A percentile compares a stretch with the other conserved stretches of the same genome.
Evolutionary conservation across 176 grass and related monocot genomes (phyloP).

Genomic region (Alopecurus myosuroides): DNA sequence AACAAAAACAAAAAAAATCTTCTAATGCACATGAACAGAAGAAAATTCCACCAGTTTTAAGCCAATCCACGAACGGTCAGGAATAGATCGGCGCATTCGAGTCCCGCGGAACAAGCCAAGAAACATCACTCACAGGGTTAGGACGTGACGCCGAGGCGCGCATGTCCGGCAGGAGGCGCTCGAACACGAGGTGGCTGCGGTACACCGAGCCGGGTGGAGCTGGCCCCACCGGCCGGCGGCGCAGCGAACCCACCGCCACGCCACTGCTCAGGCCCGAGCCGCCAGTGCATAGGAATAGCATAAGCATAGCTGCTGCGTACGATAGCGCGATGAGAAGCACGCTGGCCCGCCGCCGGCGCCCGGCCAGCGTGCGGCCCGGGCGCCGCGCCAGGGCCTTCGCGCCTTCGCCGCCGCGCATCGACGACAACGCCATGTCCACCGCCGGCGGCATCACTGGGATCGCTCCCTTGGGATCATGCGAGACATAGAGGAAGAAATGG

Average conservation of each 20-base stretch:
- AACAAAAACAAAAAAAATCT: not conserved
- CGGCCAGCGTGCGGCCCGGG: conserved; percentile 16
- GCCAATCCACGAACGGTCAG: not conserved
- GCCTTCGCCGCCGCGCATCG: conserved; percentile 17
- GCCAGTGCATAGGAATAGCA: conserved; percentile 36
- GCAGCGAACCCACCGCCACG: conserved; percentile 21
- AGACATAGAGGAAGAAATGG: not conserved
- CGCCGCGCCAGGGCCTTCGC: conserved; percentile 17
- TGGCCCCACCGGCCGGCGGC: not conserved
- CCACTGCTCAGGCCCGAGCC: conserved; percentile 12
- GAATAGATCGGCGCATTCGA: not conserved
- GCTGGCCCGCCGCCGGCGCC: conserved; percentile 38
- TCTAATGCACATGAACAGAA: not conserved
- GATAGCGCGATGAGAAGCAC: conserved; percentile 53
- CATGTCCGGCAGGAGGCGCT: conserved; percentile 70
- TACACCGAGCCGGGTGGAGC: conserved; percentile 66
- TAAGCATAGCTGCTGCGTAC: conserved; percentile 41
- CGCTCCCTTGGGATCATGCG: conserved; percentile 19
- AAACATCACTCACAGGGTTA: conserved; percentile 12
- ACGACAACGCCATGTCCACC: not conserved
- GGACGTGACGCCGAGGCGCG: conserved; percentile 20
- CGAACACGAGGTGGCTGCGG: conserved; percentile 73
- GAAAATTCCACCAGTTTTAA: not conserved
- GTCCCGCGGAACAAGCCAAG: not conserved
- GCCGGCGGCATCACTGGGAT: conserved; percentile 8